Base-by-base conservation (phyloP, 306 rosid genomes). In the Glycine soja region DNA sequence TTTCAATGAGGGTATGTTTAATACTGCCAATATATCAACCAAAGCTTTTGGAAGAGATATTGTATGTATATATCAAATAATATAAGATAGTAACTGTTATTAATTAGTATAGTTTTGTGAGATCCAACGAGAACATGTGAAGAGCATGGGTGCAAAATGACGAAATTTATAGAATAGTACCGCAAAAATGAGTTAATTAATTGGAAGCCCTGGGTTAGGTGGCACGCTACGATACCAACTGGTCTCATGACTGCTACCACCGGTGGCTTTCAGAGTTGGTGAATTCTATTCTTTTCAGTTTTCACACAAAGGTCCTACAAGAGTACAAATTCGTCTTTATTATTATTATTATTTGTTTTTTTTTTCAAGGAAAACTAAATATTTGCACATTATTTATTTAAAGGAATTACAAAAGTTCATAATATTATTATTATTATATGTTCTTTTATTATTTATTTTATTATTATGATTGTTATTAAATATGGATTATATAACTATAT, bases 171-270 rank as follows among this genome's bases (percentile, higher is more conserved):
- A n/a, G 1, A 4, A 54, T 13, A 13, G 77, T 36, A 18, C 16
- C 52, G 3, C 0, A 7, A 3, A 38, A 54, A 53, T n/a, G 8
- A 52, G 48, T 52, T 4, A 72, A 34, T 72, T 72, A 52, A 36
- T 52, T 74, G 12, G 42, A 42, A 11, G 19, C 15, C 53, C 0
- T 9, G 16, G 66, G 68, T 34, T 77, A 48, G 81, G 74, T 77
- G 81, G 24, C 43, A 36, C 42, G 59, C 14, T 15, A 3, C 11
- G 4, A 8, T 15, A 59, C 51, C 58, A 6, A 10, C 45, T 10
- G 14, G 40, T 64, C 64, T 15, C 51, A 48, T 5, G 18, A 15
- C 14, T 10, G 43, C 73, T 7, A 34, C 63, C 2, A 48, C 63
- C 38, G 12, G 11, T 14, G 46, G 32, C 24, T 59, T 57, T 54